A percentile compares a stretch with the other conserved stretches of the same genome.
phyloP scores from a whole-genome alignment of 192 early-diverging fungal species.

The Coemansia sp. region DNA sequence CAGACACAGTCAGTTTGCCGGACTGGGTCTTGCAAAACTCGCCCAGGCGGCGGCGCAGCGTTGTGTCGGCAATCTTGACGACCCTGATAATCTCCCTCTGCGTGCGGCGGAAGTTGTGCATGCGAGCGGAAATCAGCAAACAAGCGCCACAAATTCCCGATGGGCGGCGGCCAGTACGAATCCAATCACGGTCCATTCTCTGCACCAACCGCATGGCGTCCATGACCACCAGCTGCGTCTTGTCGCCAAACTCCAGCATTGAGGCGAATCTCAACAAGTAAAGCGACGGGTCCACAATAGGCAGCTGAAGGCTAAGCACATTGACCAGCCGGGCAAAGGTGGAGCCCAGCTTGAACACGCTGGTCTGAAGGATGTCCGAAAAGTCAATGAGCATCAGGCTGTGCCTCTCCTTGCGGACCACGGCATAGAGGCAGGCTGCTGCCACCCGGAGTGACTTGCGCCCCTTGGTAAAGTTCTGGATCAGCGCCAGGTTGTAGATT shows the following conservation, averaged over 20 bases:
- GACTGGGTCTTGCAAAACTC: conserved; percentile 84
- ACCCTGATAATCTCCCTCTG: conserved; percentile 80
- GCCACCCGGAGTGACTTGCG: conserved; percentile 72
- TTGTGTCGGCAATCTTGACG: conserved; percentile 87
- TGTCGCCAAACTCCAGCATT: conserved; percentile 87
- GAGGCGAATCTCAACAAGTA: conserved; percentile 91
- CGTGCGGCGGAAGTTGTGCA: conserved; percentile 87
- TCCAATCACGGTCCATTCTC: conserved; percentile 95
- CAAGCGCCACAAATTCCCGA: conserved; percentile 94
- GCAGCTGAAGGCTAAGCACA: conserved; percentile 61
- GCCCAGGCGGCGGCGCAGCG: conserved; percentile 73
- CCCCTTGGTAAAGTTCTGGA: conserved; percentile 79
- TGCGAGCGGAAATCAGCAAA: conserved; percentile 82
- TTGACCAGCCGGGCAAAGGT: conserved; percentile 78
- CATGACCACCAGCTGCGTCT: conserved; percentile 68
- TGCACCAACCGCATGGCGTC: conserved; percentile 81
- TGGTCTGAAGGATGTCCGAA: conserved; percentile 77
- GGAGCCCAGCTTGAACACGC: conserved; percentile 85
- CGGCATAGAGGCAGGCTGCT: conserved; percentile 89
- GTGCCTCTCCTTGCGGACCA: conserved; percentile 79
- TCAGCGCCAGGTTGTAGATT: conserved; percentile 80
- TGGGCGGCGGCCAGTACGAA: conserved; percentile 82
- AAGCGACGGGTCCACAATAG: conserved; percentile 87
- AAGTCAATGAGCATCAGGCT: conserved; percentile 96
- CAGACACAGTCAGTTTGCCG: conserved; percentile 66